phyloP scores from a whole-genome alignment of 208 protist species.

The Crithidia mellificae region DNA sequence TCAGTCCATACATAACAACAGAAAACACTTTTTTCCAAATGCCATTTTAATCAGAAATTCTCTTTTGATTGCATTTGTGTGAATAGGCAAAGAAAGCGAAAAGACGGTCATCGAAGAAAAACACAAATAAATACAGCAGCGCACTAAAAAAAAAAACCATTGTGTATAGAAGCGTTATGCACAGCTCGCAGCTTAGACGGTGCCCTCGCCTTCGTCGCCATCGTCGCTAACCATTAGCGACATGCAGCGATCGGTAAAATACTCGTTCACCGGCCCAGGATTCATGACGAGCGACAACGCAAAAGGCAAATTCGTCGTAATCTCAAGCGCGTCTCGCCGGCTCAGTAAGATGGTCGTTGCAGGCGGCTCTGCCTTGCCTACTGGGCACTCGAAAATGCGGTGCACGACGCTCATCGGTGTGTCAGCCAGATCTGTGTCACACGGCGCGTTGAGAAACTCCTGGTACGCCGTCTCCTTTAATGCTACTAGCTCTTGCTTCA shows the following conservation, averaged over 20 bases:
- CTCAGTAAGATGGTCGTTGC: constrained; percentile 17
- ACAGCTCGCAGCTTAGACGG: too few species aligned
- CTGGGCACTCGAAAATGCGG: constrained; percentile 31
- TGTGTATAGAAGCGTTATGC: too few species aligned
- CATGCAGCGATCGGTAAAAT: constrained; percentile 72
- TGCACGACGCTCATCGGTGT: constrained; percentile 47
- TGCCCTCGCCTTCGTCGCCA: too few species aligned
- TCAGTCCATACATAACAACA: too few species aligned
- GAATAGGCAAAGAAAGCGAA: too few species aligned
- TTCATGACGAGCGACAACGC: constrained; percentile 76
- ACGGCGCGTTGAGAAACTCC: constrained; percentile 31
- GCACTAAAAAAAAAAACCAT: too few species aligned
- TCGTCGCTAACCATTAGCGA: constrained; percentile 45
- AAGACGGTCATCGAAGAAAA: too few species aligned
- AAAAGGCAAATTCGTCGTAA: constrained; percentile 87
- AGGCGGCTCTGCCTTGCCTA: background rate
- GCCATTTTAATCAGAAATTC: too few species aligned
- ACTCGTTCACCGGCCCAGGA: constrained; percentile 76
- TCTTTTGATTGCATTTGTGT: too few species aligned
- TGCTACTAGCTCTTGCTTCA: background rate
- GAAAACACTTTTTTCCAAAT: too few species aligned
- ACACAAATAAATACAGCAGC: too few species aligned
- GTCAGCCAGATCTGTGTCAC: constrained; percentile 9
- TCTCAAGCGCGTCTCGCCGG: constrained; percentile 63
- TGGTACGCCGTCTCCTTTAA: constrained; percentile 47